Base-by-base conservation (phyloP, 495 filamentous ascomycete genomes). In the Aspergillus avenaceus region DNA sequence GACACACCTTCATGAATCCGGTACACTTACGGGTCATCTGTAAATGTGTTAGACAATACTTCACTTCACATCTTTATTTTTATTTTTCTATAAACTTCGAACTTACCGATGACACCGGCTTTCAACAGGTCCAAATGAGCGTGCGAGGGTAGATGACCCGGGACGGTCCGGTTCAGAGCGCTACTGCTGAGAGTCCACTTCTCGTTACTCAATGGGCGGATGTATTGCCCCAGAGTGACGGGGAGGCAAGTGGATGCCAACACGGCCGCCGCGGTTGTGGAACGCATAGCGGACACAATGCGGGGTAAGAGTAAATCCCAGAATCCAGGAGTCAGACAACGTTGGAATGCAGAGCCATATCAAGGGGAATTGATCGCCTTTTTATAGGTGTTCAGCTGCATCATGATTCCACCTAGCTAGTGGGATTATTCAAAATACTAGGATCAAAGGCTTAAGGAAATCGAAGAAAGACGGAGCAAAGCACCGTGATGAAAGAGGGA, bases 91-190 rank as follows among this genome's bases (percentile, higher is more conserved):
- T 12, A 28, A 13, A 5, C 22, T 18, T 12, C 31, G 11, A 16
- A n/a, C 63, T 64, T 44, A 60, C 73, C 68, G 41, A 83, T 83
- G 1, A 77, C 69, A 11, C 71, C 58, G 11, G 74, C 75, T 34
- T 73, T 72, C 19, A 71, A 73, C 5, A 87, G 64, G 56, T 87
- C 84, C 26, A 87, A 53, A 61, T 87, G 82, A 0, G 69, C 78
- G 31, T 86, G 82, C 0, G 82, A 85, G 5, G 85, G 85, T 3
- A 87, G 67, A 18, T 67, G 69, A 5, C 74, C 84, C 1, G 81
- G 78, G 12, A 85, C 79, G 0, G 71, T 78, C 13, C 77, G 74
- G 53, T 83, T 80, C 31, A 72, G 49, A 5, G 68, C 71, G 16
- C 66, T 59, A 50, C 74, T 82, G 13, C 70, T 73, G 11, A 87